Evolutionary conservation across 177 flowering plant genomes (phyloP).

Genomic region (Vitis hybrid): DNA sequence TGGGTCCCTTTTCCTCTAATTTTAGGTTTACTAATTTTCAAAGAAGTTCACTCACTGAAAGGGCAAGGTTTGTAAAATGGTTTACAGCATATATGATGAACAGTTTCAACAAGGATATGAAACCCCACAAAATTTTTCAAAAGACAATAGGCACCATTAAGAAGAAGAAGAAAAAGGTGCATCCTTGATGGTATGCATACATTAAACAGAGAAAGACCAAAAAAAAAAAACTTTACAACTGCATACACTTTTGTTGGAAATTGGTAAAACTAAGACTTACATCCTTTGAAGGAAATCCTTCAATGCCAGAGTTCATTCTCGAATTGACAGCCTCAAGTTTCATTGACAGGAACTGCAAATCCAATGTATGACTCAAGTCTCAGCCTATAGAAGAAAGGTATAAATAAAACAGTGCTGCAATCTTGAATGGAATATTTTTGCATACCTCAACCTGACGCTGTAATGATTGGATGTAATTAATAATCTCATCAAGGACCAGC

Average conservation of each 20-base stretch:
- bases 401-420: neutral
- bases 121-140: neutral
- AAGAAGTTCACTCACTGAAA: neutral
- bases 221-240: neutral
- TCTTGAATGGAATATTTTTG: neutral
- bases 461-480: constrained; percentile 93
- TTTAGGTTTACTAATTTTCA: neutral
- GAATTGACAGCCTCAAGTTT: constrained; percentile 94
- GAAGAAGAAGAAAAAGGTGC: neutral
- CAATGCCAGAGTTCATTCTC: constrained; percentile 51
- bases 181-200: too few species aligned
- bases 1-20: neutral
- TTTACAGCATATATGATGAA: neutral
- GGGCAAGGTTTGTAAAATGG: neutral
- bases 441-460: constrained; percentile 95
- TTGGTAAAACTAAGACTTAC: constrained; percentile 40
- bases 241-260: neutral
- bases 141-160: neutral
- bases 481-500: constrained; percentile 94
- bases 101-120: neutral
- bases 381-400: neutral
- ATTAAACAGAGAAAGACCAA: neutral
- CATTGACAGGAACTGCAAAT: constrained; percentile 86
- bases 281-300: constrained; percentile 71
- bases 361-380: constrained; percentile 4